Evolutionary conservation across 2,329 filamentous ascomycete genomes (phyloP).

Genomic region (Xylogone sp.): DNA sequence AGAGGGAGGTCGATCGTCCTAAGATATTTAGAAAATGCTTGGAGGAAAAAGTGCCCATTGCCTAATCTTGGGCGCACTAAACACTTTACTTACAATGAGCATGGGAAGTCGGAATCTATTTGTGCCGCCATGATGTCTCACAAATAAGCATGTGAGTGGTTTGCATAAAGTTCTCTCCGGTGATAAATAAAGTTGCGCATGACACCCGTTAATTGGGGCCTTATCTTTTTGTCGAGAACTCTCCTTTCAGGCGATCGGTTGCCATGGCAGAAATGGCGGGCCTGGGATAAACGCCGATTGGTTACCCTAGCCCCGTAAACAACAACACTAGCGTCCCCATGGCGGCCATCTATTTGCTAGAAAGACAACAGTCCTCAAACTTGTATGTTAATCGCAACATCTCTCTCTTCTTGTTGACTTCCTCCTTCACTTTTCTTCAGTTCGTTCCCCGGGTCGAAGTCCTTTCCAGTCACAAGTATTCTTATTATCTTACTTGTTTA

Average conservation of each 20-base stretch:
- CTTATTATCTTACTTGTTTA: background rate
- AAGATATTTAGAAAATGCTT: background rate
- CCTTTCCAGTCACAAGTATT: background rate
- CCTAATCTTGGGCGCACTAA: background rate
- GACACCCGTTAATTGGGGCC: too few relatives aligned
- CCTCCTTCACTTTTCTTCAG: background rate
- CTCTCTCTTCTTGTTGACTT: background rate
- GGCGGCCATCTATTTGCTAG: background rate
- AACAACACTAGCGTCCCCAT: constrained; percentile 3
- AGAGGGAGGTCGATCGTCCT: constrained; percentile 53
- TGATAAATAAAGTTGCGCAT: background rate
- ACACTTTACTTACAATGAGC: constrained; percentile 52
- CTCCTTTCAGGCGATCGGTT: background rate
- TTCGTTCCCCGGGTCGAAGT: background rate
- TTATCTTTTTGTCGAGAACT: background rate
- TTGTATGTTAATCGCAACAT: background rate
- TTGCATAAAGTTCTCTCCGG: background rate
- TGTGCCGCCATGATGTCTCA: background rate
- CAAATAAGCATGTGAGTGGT: background rate
- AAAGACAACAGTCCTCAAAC: background rate
- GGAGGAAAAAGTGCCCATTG: background rate
- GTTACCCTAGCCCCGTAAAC: constrained; percentile 1
- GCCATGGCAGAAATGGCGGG: constrained; percentile 2
- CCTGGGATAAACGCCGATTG: background rate
- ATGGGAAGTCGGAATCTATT: constrained; percentile 52